These are phyloP conservation scores for Tulasnella sp. DNA, from an alignment of 768 basidiomycete genomes.

Conservation along the genomic window DNA sequence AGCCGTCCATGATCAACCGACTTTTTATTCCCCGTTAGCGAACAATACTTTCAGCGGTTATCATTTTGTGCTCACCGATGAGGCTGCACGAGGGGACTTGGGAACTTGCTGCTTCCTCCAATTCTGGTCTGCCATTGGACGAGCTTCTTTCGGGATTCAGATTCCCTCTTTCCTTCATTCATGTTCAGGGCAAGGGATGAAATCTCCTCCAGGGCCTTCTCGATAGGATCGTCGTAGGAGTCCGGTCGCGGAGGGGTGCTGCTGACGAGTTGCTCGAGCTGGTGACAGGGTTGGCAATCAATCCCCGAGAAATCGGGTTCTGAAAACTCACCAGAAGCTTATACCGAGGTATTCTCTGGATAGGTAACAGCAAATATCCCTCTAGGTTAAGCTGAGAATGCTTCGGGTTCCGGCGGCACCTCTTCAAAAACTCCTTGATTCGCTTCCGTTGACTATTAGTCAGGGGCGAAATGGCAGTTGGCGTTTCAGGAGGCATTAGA, in stretches of 20 bases:
- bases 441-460: slow-evolving; percentile 77
- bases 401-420: slow-evolving; percentile 75
- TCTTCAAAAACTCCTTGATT: slow-evolving; percentile 80
- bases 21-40: slow-evolving; percentile 28
- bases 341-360: slow-evolving; percentile 97
- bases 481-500: slow-evolving; percentile 7
- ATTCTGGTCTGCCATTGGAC: slow-evolving; percentile 88
- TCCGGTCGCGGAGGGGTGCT: slow-evolving; percentile 74
- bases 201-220: slow-evolving; percentile 78
- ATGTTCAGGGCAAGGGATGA: slow-evolving; percentile 82
- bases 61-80: slow-evolving; percentile 56
- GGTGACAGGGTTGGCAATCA: background rate
- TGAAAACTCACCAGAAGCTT: slow-evolving; percentile 62
- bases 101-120: slow-evolving; percentile 60
- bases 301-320: too few species aligned
- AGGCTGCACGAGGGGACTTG: slow-evolving; percentile 95
- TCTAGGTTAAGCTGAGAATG: slow-evolving; percentile 93
- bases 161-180: slow-evolving; percentile 96
- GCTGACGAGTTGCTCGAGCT: slow-evolving; percentile 79
- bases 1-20: slow-evolving; percentile 88
- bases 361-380: slow-evolving; percentile 85
- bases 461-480: slow-evolving; percentile 25
- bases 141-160: slow-evolving; percentile 82
- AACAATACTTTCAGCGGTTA: background rate
- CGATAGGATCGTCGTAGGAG: slow-evolving; percentile 70